A percentile compares a stretch with the other conserved stretches of the same genome.
phyloP scores from a whole-genome alignment of 306 rosid species.

The Citrullus mucosospermus region DNA sequence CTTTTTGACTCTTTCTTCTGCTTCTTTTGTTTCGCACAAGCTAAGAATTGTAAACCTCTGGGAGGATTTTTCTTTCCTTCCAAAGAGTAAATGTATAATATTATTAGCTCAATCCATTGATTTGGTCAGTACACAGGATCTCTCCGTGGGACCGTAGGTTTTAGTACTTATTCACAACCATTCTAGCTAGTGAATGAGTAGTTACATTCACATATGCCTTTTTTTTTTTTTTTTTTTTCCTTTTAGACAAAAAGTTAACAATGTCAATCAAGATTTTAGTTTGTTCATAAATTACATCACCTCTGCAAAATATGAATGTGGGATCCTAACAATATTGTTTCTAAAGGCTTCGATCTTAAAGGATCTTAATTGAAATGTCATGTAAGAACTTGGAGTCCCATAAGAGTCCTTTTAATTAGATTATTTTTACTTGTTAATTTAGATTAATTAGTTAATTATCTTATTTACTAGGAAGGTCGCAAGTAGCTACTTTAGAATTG shows the following conservation, averaged over 20 bases:
- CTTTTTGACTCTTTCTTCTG: not conserved
- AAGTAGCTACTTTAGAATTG: no score
- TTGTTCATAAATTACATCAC: no score
- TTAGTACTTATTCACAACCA: not conserved
- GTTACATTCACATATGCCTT: no score
- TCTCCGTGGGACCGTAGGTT: not conserved
- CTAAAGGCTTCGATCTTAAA: not conserved
- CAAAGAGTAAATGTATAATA: not conserved
- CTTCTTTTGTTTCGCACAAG: no score
- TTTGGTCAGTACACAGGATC: not conserved
- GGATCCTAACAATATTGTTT: not conserved
- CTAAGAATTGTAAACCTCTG: not conserved
- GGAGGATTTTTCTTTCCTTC: not conserved
- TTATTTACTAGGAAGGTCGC: no score
- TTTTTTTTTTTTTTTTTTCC: no score
- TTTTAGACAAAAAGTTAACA: no score
- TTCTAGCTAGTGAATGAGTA: no score
- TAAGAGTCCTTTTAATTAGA: not conserved
- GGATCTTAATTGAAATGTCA: not conserved
- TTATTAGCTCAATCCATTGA: not conserved
- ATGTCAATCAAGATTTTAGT: no score
- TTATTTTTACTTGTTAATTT: no score
- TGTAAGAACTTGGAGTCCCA: not conserved
- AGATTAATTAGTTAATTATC: no score
- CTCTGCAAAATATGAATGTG: no score